Evolutionary conservation across 192 early-diverging fungal species (phyloP), one percentile per base, ranked within the genome.

Genomic region (Obelidium mucronatum): DNA sequence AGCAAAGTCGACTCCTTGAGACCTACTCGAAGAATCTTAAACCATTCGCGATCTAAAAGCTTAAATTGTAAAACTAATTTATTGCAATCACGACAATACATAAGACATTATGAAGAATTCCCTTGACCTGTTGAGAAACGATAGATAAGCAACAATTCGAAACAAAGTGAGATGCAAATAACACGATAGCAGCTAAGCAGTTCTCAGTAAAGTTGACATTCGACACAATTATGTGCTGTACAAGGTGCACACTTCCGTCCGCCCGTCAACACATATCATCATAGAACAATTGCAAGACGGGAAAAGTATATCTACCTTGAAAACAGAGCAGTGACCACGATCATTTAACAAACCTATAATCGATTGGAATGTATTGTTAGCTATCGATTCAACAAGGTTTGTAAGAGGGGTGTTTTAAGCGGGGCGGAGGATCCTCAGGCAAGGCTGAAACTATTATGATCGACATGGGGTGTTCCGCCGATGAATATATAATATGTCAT

Each of bases 191-290:
- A 52, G n/a, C 15, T 17, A n/a, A 15, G 51, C 13, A 66, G 36
- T 17, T 52, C 67, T 68, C 67, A 52, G 67, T 68, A 28, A 68
- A 68, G 67, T 48, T 68, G 67, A 68, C 67, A 68, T 68, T 68
- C 67, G 67, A 68, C 67, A 68, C 31, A 28, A 51, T n/a, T 51
- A 30, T 11, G 28, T 52, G 67, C 67, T 51, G 44, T 51, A 42
- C 39, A 39, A 51, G 44, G 28, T 52, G 67, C 67, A 68, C 44
- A 11, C 40, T 68, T 68, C 67, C 67, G 67, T 68, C 67, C 67
- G 67, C 67, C 67, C 67, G 67, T 68, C 67, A 68, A 48, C 67
- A 68, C 67, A 40, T 31, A 51, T 68, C 37, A 52, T 68, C 67
- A 68, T 68, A 51, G 67, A 68, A 26, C 5, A 3, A 28, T 13